Evolutionary conservation across 176 grass and related monocot species (phyloP).

Genomic region (barley (Hordeum vulgare)): MorexV3_pseudomolecules_assembly NC_058523.1:52476135-52476634

Average conservation of each 20-base stretch:
- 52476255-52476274: background rate
- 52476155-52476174: background rate
- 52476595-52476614: background rate
- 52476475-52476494: background rate
- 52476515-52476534: background rate
- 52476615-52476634: background rate
- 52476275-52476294: background rate
- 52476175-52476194: constrained; percentile 7
- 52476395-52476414: background rate
- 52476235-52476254: background rate
- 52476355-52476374: background rate
- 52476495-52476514: background rate
- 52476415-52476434: background rate
- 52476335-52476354: background rate
- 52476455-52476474: background rate
- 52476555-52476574: background rate
- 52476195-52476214: background rate
- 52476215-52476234: background rate
- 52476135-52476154: background rate
- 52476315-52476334: background rate
- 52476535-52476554: background rate
- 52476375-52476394: background rate
- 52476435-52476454: background rate
- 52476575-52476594: background rate
- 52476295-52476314: background rate